A percentile compares a stretch with the other conserved stretches of the same genome.
Conservation (phyloP, 2,329 filamentous ascomycete species). For the Calycina herbarum region DNA sequence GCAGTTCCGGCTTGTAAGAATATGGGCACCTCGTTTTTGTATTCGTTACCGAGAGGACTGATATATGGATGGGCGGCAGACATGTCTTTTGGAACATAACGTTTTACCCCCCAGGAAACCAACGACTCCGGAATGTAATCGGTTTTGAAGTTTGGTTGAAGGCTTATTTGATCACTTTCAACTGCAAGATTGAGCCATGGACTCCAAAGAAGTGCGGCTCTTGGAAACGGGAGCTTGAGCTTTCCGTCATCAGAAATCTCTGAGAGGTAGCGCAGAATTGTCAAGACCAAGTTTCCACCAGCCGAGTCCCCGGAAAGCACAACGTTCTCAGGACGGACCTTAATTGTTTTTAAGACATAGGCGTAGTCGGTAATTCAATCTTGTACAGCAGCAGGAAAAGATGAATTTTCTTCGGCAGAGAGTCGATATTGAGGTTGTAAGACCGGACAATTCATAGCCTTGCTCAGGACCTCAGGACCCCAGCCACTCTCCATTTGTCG, state of each 20-base stretch:
- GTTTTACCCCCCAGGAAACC: background rate
- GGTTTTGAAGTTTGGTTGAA: background rate
- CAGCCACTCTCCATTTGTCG: slow-evolving; percentile 10
- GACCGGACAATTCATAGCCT: slow-evolving; percentile 1
- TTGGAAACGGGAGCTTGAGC: background rate
- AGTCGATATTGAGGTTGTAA: slow-evolving; percentile 10
- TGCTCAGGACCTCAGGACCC: slow-evolving; percentile 6
- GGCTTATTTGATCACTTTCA: background rate
- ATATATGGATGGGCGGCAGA: slow-evolving; percentile 3
- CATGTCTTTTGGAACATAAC: background rate
- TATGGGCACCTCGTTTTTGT: background rate
- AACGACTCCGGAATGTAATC: slow-evolving; percentile 3
- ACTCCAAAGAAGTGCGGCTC: slow-evolving; percentile 13
- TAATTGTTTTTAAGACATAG: background rate
- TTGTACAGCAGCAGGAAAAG: slow-evolving; percentile 10
- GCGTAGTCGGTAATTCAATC: slow-evolving; percentile 8
- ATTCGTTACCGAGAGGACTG: background rate
- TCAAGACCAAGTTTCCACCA: slow-evolving; percentile 3
- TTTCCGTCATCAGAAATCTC: background rate
- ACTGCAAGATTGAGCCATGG: slow-evolving; percentile 2
- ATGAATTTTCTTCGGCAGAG: background rate
- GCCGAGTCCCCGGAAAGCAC: slow-evolving; percentile 9
- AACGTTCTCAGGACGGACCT: slow-evolving; percentile 3
- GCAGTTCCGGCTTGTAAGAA: slow-evolving; percentile 4
- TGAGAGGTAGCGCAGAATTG: slow-evolving; percentile 1